Conservation (phyloP, 2,329 filamentous ascomycete genomes). For the Teratosphaeria gauchensis region DNA sequence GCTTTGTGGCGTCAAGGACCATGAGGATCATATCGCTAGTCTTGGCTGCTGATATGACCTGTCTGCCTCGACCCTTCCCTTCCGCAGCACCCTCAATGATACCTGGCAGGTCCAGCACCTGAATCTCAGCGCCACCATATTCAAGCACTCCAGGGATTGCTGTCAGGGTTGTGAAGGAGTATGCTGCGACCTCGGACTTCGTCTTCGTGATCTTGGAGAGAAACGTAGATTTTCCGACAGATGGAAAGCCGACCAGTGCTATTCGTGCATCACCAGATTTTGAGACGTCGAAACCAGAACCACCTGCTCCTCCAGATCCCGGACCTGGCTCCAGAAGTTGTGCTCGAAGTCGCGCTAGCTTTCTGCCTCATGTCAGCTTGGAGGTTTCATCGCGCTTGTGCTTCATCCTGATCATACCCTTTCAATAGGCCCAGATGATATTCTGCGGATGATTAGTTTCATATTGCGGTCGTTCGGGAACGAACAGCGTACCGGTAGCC, state of each 20-base stretch:
- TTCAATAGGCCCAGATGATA: slow-evolving; percentile 97
- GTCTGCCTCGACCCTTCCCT: slow-evolving; percentile 87
- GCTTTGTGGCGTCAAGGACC: slow-evolving; percentile 93
- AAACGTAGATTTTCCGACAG: slow-evolving; percentile 97
- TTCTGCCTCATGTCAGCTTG: slow-evolving; percentile 45
- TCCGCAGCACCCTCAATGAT: slow-evolving; percentile 97
- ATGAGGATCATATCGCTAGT: slow-evolving; percentile 95
- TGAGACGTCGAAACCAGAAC: slow-evolving; percentile 77
- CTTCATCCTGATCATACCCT: slow-evolving; percentile 51
- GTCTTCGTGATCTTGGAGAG: slow-evolving; percentile 99
- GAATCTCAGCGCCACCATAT: slow-evolving; percentile 96
- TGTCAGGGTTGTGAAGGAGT: slow-evolving; percentile 94
- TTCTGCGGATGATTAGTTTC: slow-evolving; percentile 50
- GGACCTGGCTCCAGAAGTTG: slow-evolving; percentile 85
- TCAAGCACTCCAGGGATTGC: slow-evolving; percentile 95
- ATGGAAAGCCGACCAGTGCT: slow-evolving; percentile 95
- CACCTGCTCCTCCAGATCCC: slow-evolving; percentile 66
- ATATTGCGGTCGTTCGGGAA: slow-evolving; percentile 1
- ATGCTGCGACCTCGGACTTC: slow-evolving; percentile 88
- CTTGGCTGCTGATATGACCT: slow-evolving; percentile 97
- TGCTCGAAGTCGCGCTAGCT: slow-evolving; percentile 86
- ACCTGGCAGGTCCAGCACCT: slow-evolving; percentile 92
- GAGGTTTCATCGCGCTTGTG: not conserved
- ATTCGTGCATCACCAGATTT: slow-evolving; percentile 96
- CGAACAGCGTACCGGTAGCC: slow-evolving; percentile 68